Base-by-base conservation (phyloP, 2,329 filamentous ascomycete species). In the Sphaerulina musiva region DNA sequence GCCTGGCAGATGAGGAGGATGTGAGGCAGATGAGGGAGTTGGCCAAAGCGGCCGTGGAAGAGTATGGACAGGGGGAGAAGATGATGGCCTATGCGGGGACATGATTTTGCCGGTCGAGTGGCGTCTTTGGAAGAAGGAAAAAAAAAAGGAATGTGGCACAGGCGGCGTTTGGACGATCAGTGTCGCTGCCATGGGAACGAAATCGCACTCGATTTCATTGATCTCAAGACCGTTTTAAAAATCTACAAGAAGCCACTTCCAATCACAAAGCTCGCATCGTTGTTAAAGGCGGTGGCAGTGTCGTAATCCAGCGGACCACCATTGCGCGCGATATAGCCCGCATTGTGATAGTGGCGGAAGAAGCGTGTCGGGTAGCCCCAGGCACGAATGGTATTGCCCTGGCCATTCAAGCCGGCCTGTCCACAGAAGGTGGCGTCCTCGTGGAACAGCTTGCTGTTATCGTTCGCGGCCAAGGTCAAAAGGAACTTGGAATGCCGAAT, bases 351-450 rank as follows among this genome's bases (percentile, higher is more conserved):
- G 62, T 84, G 80, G 20, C 82, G 75, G 62, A 83, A 70, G 54
- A 73, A 83, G 43, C 81, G 74, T 0, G 80, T 82, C 0, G 82
- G 81, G 61, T 81, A 83, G 42, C 72, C 75, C 81, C 81, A 85
- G 1, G 80, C 72, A 4, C 78, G 73, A 32, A 85, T 72, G 0
- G 80, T 76, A 57, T 57, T 76, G 6, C 78, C 80, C 42, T 73
- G 64, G 4, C 79, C 78, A 58, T 67, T 78, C 20, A 85, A 68
- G 0, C 76, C 77, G 0, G 73, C 54, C 65, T 78, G 73, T 0
- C 80, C 72, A 63, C 82, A 85, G 68, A 85, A 85, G 0, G 82
- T 85, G 6, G 82, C 80, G 46, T 85, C 82, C 60, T 85, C 81
- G 3, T 69, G 38, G 68, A 84, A 83, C 48, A 71, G 68, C 72